Evolutionary conservation across 2,329 filamentous ascomycete genomes (phyloP), one percentile per base, ranked within the genome.

Genomic region (Zarea fungicola): DNA sequence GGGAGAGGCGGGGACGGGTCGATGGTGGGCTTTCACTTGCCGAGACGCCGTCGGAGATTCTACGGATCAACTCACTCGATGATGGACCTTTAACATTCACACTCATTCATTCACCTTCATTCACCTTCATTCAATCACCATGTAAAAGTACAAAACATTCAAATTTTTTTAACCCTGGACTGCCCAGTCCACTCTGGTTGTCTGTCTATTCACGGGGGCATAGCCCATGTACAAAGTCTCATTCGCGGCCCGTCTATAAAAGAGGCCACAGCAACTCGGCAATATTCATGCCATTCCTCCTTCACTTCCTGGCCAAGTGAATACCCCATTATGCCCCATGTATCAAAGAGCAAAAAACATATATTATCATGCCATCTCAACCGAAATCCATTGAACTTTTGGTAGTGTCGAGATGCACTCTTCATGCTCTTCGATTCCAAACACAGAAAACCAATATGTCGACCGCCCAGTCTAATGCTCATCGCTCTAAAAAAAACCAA

Each of bases 391-490:
- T 65, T 65, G 62, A 62, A 64, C 63, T 63, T 51, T 63, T 52
- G n/a, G n/a, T n/a, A n/a, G 62, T 58, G 60, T 65, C 63, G 65
- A 65, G 62, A 65, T 62, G 62, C 62, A 55, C 63, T 58, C 61
- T 61, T 64, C 31, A 59, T 64, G 61, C 64, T 64, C 62, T 66
- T 60, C 57, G 58, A 59, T 59, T 26, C 16, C 56, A 57, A 60
- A 62, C 66, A 60, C 59, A 63, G 60, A 66, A 58, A 62, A 60
- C 60, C 57, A 57, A 61, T 60, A 62, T 61, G 54, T 58, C 58
- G 54, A 60, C 59, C 62, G 56, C 60, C 59, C 56, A 58, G 58
- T 60, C 58, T 58, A 47, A 62, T 60, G 58, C 60, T 60, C 58
- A 60, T 62, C 56, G 60, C 61, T 61, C 63, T 60, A 59, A 55